Percentiles rank a stretch among this genome's conserved stretches.
Conservation (phyloP, 2,329 filamentous ascomycete genomes). For the Aspergillus calidoustus region DNA sequence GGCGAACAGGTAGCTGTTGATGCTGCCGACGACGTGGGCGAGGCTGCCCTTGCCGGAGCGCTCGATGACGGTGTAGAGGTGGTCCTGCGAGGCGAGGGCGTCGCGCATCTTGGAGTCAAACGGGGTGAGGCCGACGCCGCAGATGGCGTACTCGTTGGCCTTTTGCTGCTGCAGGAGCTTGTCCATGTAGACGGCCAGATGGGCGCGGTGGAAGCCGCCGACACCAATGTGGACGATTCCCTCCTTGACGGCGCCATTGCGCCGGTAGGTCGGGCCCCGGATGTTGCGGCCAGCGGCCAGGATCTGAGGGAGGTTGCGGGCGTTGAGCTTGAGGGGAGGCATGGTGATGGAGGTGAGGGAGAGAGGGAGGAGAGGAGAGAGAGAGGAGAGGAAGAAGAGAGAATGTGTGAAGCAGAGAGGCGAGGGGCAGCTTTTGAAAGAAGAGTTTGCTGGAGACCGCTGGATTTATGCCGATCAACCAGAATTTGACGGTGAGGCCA, state of each 20-base stretch:
- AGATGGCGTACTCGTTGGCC: constrained; percentile 55
- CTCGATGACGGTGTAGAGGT: constrained; percentile 60
- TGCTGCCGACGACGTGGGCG: constrained; percentile 57
- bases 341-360: constrained; percentile 29
- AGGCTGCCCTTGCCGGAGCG: constrained; percentile 57
- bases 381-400: constrained; percentile 19
- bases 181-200: constrained; percentile 59
- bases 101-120: constrained; percentile 59
- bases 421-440: neutral
- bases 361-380: constrained; percentile 20
- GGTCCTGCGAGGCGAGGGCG: constrained; percentile 53
- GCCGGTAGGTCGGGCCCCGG: constrained; percentile 51
- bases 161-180: constrained; percentile 53
- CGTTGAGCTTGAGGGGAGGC: constrained; percentile 46
- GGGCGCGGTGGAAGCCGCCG: constrained; percentile 60
- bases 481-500: neutral
- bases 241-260: constrained; percentile 53
- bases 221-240: constrained; percentile 61
- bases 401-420: neutral
- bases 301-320: constrained; percentile 46
- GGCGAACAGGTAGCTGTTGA: constrained; percentile 58
- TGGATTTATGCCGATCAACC: neutral
- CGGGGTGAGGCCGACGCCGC: constrained; percentile 57
- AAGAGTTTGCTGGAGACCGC: neutral
- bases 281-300: constrained; percentile 32